Conservation (phyloP, 108 stramenopile species). For the Bacterosira constricta region DNA sequence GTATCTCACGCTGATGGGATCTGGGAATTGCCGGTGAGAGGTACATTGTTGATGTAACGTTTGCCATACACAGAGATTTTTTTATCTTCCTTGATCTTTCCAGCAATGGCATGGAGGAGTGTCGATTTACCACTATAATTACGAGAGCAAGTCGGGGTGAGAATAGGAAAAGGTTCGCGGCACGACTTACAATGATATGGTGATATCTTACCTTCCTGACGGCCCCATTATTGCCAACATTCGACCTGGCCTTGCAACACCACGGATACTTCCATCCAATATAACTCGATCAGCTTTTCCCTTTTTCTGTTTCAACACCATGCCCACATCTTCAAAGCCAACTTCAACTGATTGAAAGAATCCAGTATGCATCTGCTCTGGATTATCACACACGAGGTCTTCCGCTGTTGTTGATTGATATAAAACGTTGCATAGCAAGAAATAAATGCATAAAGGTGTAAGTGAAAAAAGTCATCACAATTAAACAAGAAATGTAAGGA, state of each 20-base stretch:
- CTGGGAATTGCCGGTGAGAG: conserved; percentile 63
- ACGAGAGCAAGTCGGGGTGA: not conserved
- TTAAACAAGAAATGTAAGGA: not conserved
- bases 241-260: conserved; percentile 73
- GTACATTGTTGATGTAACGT: conserved; percentile 70
- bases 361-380: conserved; percentile 36
- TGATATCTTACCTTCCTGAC: conserved; percentile 22
- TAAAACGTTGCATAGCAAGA: not conserved
- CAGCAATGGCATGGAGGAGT: conserved; percentile 82
- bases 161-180: too few relatives aligned
- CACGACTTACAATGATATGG: not conserved
- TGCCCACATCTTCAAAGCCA: conserved; percentile 64
- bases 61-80: conserved; percentile 60
- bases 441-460: not conserved
- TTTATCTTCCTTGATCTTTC: conserved; percentile 70
- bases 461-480: not conserved
- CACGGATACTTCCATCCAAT: conserved; percentile 77
- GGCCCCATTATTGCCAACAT: conserved; percentile 86
- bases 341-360: conserved; percentile 62
- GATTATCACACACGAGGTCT: conserved; percentile 45
- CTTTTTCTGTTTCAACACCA: conserved; percentile 63
- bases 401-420: conserved; percentile 13
- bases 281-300: conserved; percentile 52
- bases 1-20: conserved; percentile 75
- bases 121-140: conserved; percentile 58